phyloP scores from a whole-genome alignment of 2,329 filamentous ascomycete genomes.

The Sarocladium brachiariae region DNA sequence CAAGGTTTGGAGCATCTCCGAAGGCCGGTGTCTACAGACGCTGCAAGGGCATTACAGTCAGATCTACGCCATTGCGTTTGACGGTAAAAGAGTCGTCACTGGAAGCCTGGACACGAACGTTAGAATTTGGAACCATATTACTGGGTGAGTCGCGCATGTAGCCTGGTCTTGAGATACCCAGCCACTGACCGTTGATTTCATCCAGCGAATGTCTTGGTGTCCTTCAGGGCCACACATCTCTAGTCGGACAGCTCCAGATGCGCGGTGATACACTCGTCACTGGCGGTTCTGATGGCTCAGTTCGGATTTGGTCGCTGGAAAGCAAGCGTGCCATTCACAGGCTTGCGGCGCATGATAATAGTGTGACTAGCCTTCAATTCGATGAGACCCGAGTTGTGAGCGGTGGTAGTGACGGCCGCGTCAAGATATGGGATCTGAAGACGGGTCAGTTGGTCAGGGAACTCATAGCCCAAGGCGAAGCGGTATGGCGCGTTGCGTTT shows the following conservation, averaged over 20 bases:
- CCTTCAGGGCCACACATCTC: constrained; percentile 90
- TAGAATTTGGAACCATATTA: constrained; percentile 88
- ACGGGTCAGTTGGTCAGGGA: constrained; percentile 87
- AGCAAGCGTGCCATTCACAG: constrained; percentile 89
- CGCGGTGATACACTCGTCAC: constrained; percentile 91
- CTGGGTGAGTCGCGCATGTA: constrained; percentile 55
- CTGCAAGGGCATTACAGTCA: constrained; percentile 95
- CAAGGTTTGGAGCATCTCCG: constrained; percentile 95
- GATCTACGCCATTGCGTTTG: constrained; percentile 97
- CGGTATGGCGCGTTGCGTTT: constrained; percentile 96
- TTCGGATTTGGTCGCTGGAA: constrained; percentile 90
- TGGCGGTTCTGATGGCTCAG: constrained; percentile 90
- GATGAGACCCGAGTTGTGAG: constrained; percentile 93
- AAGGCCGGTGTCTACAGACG: constrained; percentile 85
- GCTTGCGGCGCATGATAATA: constrained; percentile 94
- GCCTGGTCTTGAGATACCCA: not conserved
- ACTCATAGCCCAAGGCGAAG: constrained; percentile 83
- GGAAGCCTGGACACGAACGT: constrained; percentile 96
- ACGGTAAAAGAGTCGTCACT: constrained; percentile 86
- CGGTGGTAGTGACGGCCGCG: constrained; percentile 91
- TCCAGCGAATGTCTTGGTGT: constrained; percentile 78
- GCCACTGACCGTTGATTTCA: constrained; percentile 23
- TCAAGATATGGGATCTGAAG: constrained; percentile 97
- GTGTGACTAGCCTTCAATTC: constrained; percentile 94
- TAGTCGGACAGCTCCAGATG: constrained; percentile 96